Evolutionary conservation across 2,329 filamentous ascomycete species (phyloP).

Genomic region (Sphaerostilbella broomeana): DNA sequence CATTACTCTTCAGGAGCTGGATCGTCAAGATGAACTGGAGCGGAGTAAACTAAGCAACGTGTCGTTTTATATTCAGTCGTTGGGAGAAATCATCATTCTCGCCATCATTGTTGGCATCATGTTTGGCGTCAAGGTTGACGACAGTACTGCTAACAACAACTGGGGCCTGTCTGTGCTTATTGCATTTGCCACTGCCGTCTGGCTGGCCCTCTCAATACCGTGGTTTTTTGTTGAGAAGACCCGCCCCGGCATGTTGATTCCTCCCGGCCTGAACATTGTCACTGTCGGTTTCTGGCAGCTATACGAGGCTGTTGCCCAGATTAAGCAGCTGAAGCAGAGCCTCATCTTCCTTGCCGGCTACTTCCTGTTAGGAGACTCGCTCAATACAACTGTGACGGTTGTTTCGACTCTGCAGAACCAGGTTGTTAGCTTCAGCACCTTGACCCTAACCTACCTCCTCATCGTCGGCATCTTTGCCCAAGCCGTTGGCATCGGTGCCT

Average conservation of each 20-base stretch:
- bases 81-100: conserved; percentile 55
- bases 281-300: conserved; percentile 58
- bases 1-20: conserved; percentile 54
- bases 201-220: conserved; percentile 56
- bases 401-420: conserved; percentile 59
- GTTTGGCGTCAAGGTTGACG: conserved; percentile 54
- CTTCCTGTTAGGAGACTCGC: conserved; percentile 61
- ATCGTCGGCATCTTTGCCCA: conserved; percentile 60
- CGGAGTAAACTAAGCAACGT: conserved; percentile 57
- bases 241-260: conserved; percentile 47
- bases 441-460: conserved; percentile 58
- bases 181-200: conserved; percentile 57
- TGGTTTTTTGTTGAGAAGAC: conserved; percentile 63
- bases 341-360: conserved; percentile 60
- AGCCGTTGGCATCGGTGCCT: conserved; percentile 54
- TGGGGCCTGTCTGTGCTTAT: conserved; percentile 60
- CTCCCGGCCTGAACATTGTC: conserved; percentile 39
- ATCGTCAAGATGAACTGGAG: conserved; percentile 54
- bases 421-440: conserved; percentile 57
- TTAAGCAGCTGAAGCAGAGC: conserved; percentile 60
- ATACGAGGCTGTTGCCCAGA: conserved; percentile 48
- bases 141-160: conserved; percentile 54
- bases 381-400: conserved; percentile 65
- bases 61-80: conserved; percentile 57
- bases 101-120: conserved; percentile 60